phyloP scores from a whole-genome alignment of 2,329 filamentous ascomycete genomes.

The Penicillium sp. region DNA sequence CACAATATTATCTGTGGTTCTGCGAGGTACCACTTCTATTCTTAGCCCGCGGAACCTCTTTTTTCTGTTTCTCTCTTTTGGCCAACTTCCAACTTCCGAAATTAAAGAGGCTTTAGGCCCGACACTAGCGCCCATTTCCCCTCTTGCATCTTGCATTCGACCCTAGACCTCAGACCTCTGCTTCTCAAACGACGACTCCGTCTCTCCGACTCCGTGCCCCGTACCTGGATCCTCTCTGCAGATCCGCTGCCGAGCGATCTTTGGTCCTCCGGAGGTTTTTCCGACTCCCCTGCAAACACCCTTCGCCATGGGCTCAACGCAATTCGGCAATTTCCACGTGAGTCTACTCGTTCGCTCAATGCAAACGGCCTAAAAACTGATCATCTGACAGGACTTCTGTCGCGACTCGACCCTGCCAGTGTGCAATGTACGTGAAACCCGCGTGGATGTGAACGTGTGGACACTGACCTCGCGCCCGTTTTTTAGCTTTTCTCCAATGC shows the following conservation, averaged over 20 bases:
- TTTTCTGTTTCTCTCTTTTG: too few relatives aligned
- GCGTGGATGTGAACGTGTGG: not conserved
- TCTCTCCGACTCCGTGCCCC: not conserved
- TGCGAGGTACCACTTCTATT: too few relatives aligned
- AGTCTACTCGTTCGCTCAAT: slow-evolving; percentile 21
- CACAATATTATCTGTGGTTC: too few relatives aligned
- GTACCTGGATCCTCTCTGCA: not conserved
- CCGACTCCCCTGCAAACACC: not conserved
- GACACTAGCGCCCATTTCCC: slow-evolving; percentile 3
- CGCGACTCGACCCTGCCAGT: slow-evolving; percentile 79
- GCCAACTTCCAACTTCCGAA: too few relatives aligned
- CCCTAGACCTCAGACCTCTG: too few relatives aligned
- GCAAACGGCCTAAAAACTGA: slow-evolving; percentile 18
- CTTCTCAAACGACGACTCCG: too few relatives aligned
- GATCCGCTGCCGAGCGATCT: slow-evolving; percentile 4
- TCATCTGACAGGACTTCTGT: slow-evolving; percentile 69
- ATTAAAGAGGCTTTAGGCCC: not conserved
- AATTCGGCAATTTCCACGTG: slow-evolving; percentile 63
- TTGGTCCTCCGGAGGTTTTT: not conserved
- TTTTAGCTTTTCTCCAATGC: slow-evolving; percentile 67
- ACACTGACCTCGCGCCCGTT: slow-evolving; percentile 16
- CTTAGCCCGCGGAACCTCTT: too few relatives aligned
- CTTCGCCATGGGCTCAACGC: slow-evolving; percentile 51
- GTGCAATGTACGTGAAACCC: slow-evolving; percentile 71
- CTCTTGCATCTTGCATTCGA: too few relatives aligned